Evolutionary conservation across 345 rosid species (phyloP), one percentile per base, ranked within the genome.

Genomic region (Populus euphratica): DNA sequence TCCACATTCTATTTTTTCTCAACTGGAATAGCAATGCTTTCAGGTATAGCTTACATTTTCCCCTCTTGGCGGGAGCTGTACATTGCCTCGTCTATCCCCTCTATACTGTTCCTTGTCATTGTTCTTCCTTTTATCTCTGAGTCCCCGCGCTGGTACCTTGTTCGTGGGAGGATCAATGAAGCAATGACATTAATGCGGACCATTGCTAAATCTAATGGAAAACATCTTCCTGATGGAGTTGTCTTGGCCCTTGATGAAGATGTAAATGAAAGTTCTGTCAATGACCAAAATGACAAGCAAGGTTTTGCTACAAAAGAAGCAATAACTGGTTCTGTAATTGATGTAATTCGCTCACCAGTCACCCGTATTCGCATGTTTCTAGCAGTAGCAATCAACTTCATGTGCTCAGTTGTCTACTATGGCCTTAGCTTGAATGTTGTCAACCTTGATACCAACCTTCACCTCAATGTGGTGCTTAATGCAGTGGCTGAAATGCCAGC

Each of bases 1-100:
- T 95, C 98, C 73, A 91, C 98, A 8, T 95, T 95, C 91, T 95
- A 93, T 85, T 95, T 95, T 82, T 93, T 95, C 90, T 93, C 99
- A 1, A 14, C 72, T 0, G 98, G 97, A 47, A 95, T 93, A 3
- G 97, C 91, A 1, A 2, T 90, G 29, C 88, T 95, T 17, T 81
- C 98, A 0, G 91, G 92, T 27, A 84, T 89, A 2, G 98, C 98
- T 17, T 95, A 90, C 79, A 47, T 86, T 65, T 91, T 88, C 73
- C 87, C 69, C 18, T 83, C 98, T 0, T 95, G 99, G 99, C 88
- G 94, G 21, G 86, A 80, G 3, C 93, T 95, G 52, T 95, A 91
- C 70, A 78, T 93, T 5, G 91, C 92, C 17, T 86, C 98, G 2
- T 92, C 99, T 0, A 14, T 91, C 20, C 99, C 99, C 0, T 90